phyloP scores from a whole-genome alignment of 305 asterid genomes.

The Fraxinus ornus region DNA sequence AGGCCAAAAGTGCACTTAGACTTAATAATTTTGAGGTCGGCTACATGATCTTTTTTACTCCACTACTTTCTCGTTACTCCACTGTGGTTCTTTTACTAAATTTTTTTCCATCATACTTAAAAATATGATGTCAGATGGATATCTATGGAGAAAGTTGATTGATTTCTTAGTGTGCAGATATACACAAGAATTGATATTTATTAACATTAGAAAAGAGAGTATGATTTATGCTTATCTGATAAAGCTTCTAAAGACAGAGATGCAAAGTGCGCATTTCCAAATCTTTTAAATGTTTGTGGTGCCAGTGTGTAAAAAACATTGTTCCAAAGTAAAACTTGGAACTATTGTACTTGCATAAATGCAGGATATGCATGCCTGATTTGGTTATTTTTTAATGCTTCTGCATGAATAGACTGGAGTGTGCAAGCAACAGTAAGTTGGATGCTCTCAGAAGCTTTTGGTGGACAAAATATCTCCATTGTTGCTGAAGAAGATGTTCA shows the following conservation, averaged over 20 bases:
- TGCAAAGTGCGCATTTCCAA: neutral
- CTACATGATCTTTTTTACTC: neutral
- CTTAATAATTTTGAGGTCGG: neutral
- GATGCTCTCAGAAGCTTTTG: slow-evolving; percentile 56
- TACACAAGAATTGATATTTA: neutral
- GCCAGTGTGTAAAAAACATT: neutral
- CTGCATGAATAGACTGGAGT: slow-evolving; percentile 62
- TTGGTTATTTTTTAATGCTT: neutral
- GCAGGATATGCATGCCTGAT: neutral
- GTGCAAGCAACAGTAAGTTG: slow-evolving; percentile 86
- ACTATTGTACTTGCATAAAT: neutral
- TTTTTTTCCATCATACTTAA: neutral
- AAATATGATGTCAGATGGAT: neutral
- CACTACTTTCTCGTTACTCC: neutral
- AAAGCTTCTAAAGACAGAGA: neutral
- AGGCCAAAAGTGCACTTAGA: neutral
- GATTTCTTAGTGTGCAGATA: neutral
- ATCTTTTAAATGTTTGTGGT: neutral
- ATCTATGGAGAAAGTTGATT: neutral
- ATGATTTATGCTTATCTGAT: neutral
- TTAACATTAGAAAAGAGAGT: neutral
- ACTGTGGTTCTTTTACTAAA: neutral
- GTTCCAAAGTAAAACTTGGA: neutral
- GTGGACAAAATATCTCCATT: slow-evolving; percentile 49
- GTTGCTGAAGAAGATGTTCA: slow-evolving; percentile 87